phyloP scores from a whole-genome alignment of 2,329 filamentous ascomycete genomes.

The Acarospora socialis region DNA sequence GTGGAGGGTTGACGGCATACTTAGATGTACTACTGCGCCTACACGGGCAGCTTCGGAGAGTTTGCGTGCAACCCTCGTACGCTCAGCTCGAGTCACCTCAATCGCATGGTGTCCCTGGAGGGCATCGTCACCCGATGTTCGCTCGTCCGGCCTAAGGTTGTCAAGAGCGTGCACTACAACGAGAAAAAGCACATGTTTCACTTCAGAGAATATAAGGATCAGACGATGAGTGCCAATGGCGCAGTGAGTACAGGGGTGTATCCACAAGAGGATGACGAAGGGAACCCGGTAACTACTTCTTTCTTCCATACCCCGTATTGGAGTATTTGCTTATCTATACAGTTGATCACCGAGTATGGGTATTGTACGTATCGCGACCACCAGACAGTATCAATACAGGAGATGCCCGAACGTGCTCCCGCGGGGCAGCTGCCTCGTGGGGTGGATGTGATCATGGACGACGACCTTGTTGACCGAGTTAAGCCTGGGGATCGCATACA shows the following conservation, averaged over 20 bases:
- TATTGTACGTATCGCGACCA: slow-evolving; percentile 93
- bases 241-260: slow-evolving; percentile 84
- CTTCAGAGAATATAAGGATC: slow-evolving; percentile 81
- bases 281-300: slow-evolving; percentile 50
- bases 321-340: slow-evolving; percentile 8
- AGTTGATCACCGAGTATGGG: slow-evolving; percentile 84
- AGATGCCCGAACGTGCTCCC: slow-evolving; percentile 95
- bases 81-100: slow-evolving; percentile 74
- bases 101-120: slow-evolving; percentile 93
- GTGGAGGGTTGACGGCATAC: slow-evolving; percentile 1
- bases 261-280: slow-evolving; percentile 82
- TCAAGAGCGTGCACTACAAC: slow-evolving; percentile 95
- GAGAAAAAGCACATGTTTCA: slow-evolving; percentile 76
- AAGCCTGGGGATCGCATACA: slow-evolving; percentile 96
- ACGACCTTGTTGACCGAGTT: slow-evolving; percentile 85
- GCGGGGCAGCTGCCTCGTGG: slow-evolving; percentile 89
- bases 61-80: slow-evolving; percentile 91
- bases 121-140: slow-evolving; percentile 96
- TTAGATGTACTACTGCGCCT: slow-evolving; percentile 80
- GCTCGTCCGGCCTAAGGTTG: slow-evolving; percentile 88
- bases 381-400: slow-evolving; percentile 94
- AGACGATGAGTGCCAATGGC: slow-evolving; percentile 86
- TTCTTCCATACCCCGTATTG: too few species aligned
- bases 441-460: slow-evolving; percentile 91
- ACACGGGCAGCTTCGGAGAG: slow-evolving; percentile 87